A percentile compares a stretch with the other conserved stretches of the same genome.
These are phyloP conservation scores for Russula lepida DNA, from an alignment of 768 basidiomycete genomes.

Conservation along the genomic window DNA sequence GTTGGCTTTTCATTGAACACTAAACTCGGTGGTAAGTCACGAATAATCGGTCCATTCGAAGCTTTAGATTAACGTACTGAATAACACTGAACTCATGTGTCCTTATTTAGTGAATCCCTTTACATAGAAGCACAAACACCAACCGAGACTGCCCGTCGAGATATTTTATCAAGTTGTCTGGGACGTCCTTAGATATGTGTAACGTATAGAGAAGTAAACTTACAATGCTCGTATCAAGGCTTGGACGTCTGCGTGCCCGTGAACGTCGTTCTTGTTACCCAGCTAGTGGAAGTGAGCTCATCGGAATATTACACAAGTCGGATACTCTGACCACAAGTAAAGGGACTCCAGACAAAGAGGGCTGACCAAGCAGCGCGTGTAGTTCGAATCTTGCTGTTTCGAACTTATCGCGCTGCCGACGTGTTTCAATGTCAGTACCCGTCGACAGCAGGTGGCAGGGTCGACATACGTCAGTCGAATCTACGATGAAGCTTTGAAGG, in stretches of 20 bases:
- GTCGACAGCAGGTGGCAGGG: background rate
- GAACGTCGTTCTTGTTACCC: conserved; percentile 89
- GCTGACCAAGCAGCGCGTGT: conserved; percentile 65
- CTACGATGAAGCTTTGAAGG: conserved; percentile 76
- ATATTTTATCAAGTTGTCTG: conserved; percentile 73
- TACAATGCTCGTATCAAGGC: conserved; percentile 76
- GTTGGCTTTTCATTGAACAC: conserved; percentile 96
- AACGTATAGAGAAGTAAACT: conserved; percentile 24
- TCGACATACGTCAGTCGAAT: conserved; percentile 70
- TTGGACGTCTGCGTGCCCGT: conserved; percentile 67
- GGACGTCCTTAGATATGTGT: background rate
- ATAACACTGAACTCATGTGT: conserved; percentile 48
- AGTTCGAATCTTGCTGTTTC: conserved; percentile 78
- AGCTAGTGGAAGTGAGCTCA: conserved; percentile 37
- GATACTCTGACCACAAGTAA: conserved; percentile 61
- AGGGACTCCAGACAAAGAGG: conserved; percentile 61
- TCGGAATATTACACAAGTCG: background rate
- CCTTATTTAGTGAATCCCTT: background rate
- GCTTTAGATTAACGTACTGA: conserved; percentile 40
- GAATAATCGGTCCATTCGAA: background rate
- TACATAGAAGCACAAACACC: conserved; percentile 26
- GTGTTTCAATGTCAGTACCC: conserved; percentile 1
- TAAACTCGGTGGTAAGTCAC: conserved; percentile 26
- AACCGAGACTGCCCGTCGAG: conserved; percentile 78
- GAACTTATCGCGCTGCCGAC: conserved; percentile 62